These are phyloP conservation scores for Wickerhamiella sorbophila DNA, from an alignment of 805 yeast genomes.

Conservation along the genomic window DNA sequence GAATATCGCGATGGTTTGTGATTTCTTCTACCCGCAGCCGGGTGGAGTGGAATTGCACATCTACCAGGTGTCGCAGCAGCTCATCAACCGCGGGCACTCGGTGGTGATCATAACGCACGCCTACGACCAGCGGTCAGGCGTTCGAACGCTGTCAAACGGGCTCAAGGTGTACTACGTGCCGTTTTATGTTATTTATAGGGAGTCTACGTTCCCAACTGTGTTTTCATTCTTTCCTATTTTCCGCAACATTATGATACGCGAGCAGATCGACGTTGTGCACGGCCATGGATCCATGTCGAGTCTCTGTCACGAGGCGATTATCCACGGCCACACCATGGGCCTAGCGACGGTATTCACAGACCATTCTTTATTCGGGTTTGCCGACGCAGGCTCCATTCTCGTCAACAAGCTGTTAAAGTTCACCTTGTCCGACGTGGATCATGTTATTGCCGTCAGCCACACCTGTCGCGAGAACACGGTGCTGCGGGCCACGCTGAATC, in stretches of 20 bases:
- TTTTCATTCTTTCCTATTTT: slow-evolving; percentile 77
- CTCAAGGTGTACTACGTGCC: slow-evolving; percentile 88
- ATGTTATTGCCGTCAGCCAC: slow-evolving; percentile 91
- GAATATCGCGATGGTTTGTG: slow-evolving; percentile 60
- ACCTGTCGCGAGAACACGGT: slow-evolving; percentile 95
- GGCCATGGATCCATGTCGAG: slow-evolving; percentile 88
- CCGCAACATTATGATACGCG: slow-evolving; percentile 74
- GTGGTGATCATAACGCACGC: slow-evolving; percentile 83
- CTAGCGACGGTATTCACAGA: slow-evolving; percentile 85
- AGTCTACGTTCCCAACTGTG: slow-evolving; percentile 77
- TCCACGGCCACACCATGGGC: slow-evolving; percentile 93
- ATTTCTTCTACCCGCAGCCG: slow-evolving; percentile 94
- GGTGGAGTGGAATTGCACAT: slow-evolving; percentile 97
- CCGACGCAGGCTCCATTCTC: slow-evolving; percentile 65
- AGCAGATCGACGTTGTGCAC: slow-evolving; percentile 75
- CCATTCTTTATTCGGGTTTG: slow-evolving; percentile 90
- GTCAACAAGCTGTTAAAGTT: slow-evolving; percentile 80
- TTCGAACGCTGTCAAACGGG: slow-evolving; percentile 76
- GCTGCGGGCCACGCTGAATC: slow-evolving; percentile 69
- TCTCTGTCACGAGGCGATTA: slow-evolving; percentile 74
- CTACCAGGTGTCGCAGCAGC: slow-evolving; percentile 68
- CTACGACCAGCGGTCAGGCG: slow-evolving; percentile 69
- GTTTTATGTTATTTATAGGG: slow-evolving; percentile 61
- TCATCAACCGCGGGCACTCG: slow-evolving; percentile 67
- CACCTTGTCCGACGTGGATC: slow-evolving; percentile 73